These are phyloP conservation scores for Sclerotinia minor DNA, from an alignment of 2,329 filamentous ascomycete genomes.

Conservation along the genomic window DNA sequence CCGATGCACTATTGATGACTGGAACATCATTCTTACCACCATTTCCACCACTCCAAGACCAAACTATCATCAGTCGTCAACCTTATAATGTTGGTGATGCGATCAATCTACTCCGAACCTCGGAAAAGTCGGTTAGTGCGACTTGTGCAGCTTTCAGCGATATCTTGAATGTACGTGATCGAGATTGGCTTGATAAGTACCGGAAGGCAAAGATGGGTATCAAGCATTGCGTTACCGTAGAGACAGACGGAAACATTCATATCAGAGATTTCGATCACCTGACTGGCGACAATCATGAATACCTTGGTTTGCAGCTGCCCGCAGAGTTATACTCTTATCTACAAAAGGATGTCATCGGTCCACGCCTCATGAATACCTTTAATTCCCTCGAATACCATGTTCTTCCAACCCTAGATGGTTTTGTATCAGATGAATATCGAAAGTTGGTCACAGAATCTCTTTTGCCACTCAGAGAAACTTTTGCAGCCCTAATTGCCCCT, in stretches of 20 bases:
- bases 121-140: conserved; percentile 67
- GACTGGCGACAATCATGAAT: conserved; percentile 82
- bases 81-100: conserved; percentile 67
- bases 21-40: conserved; percentile 78
- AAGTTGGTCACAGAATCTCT: conserved; percentile 74
- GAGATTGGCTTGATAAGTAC: conserved; percentile 82
- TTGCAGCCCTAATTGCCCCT: conserved; percentile 75
- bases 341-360: conserved; percentile 76
- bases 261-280: conserved; percentile 72
- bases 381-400: conserved; percentile 77
- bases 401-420: conserved; percentile 81
- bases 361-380: conserved; percentile 78
- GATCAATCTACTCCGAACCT: conserved; percentile 71
- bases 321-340: conserved; percentile 90
- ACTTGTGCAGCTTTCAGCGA: conserved; percentile 80
- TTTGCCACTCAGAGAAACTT: conserved; percentile 70
- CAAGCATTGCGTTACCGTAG: conserved; percentile 81
- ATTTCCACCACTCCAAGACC: conserved; percentile 74
- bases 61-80: conserved; percentile 53
- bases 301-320: conserved; percentile 85
- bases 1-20: conserved; percentile 79
- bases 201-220: conserved; percentile 82
- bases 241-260: conserved; percentile 62
- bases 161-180: conserved; percentile 67
- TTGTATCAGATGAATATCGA: conserved; percentile 76